A percentile compares a stretch with the other conserved stretches of the same genome.
Conservation (phyloP, 257 asterid genomes). For the Thymus quinquecostatus region DNA sequence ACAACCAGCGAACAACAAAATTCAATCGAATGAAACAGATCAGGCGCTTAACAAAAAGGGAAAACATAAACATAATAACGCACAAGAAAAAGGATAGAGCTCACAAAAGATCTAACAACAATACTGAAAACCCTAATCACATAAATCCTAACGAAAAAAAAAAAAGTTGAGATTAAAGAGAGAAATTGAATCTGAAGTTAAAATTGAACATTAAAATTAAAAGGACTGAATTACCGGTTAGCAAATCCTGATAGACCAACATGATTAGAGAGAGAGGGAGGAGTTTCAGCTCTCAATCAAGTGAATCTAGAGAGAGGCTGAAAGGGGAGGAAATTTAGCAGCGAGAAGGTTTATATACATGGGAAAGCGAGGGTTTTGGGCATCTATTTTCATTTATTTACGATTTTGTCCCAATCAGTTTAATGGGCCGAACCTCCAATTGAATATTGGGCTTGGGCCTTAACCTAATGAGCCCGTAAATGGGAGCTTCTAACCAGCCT, state of each 20-base stretch:
- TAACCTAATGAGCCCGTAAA: too few species aligned
- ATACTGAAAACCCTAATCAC: not conserved
- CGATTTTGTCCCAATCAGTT: too few species aligned
- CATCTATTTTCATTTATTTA: not conserved
- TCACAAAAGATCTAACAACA: not conserved
- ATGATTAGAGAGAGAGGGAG: slow-evolving; percentile 26
- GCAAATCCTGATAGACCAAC: slow-evolving; percentile 48
- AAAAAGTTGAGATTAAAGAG: not conserved
- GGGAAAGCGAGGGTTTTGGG: slow-evolving; percentile 40
- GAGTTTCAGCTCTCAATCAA: slow-evolving; percentile 22
- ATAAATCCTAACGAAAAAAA: too few species aligned
- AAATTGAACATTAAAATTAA: not conserved
- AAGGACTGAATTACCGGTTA: slow-evolving; percentile 27
- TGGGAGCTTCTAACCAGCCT: too few species aligned
- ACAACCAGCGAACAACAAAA: not conserved
- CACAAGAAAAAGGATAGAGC: not conserved
- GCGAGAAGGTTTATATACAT: slow-evolving; percentile 24
- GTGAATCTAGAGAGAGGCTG: not conserved
- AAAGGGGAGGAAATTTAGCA: not conserved
- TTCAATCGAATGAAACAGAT: not conserved
- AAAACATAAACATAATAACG: not conserved
- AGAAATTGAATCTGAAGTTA: not conserved
- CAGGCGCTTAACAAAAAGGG: not conserved
- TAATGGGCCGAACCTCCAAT: not conserved
- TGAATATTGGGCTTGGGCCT: not conserved